Percentiles rank a stretch among this genome's conserved stretches.
Evolutionary conservation across 2,329 filamentous ascomycete species (phyloP).

Genomic region (Colletotrichum orchidophilum): DNA sequence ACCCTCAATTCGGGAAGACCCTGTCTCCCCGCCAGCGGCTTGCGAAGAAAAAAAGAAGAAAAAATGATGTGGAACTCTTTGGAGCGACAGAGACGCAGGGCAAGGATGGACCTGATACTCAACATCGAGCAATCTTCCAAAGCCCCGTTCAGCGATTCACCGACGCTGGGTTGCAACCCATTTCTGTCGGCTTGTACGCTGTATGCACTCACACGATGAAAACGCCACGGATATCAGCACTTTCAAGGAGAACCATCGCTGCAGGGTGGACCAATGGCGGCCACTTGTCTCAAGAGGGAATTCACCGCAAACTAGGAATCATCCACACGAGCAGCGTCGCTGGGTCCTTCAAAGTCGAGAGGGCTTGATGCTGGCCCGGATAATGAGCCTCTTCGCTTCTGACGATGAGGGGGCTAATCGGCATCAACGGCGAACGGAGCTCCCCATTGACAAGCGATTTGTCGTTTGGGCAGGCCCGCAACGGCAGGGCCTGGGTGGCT

Average conservation of each 20-base stretch:
- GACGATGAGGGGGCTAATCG: neutral
- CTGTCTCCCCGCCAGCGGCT: constrained; percentile 10
- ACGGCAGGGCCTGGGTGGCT: neutral
- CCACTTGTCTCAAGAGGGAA: neutral
- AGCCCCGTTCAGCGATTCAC: constrained; percentile 3
- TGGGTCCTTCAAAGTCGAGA: neutral
- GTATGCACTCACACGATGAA: neutral
- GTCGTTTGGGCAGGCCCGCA: neutral
- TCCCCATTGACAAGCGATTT: neutral
- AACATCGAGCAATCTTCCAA: constrained; percentile 3
- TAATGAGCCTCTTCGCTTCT: neutral
- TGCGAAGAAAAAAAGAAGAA: constrained; percentile 1
- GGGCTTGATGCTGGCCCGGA: neutral
- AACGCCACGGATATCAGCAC: neutral
- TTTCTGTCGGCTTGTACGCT: neutral
- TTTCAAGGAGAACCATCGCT: neutral
- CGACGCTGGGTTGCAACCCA: constrained; percentile 9
- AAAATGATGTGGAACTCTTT: neutral
- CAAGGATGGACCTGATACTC: constrained; percentile 15
- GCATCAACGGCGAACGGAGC: neutral
- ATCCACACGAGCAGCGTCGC: neutral
- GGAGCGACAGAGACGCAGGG: neutral
- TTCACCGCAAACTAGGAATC: neutral
- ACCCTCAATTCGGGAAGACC: constrained; percentile 2
- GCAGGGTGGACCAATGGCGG: neutral